Evolutionary conservation across 768 basidiomycete genomes (phyloP).

Genomic region (Kwoniella dendrophila): DNA sequence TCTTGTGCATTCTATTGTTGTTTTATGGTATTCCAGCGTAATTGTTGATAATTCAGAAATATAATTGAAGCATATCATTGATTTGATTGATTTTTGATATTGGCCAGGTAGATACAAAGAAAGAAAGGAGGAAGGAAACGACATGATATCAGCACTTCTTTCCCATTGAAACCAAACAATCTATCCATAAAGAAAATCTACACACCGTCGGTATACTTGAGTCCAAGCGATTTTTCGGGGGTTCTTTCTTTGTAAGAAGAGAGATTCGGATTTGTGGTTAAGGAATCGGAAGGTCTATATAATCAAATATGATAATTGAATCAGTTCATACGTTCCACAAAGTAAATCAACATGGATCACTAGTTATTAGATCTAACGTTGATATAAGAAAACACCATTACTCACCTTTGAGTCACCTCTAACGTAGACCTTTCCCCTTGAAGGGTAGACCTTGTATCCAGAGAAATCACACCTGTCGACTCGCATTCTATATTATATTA

Average conservation of each 20-base stretch:
- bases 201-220: slow-evolving; percentile 54
- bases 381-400: slow-evolving; percentile 19
- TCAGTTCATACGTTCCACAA: too few relatives aligned
- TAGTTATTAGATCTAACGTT: too few relatives aligned
- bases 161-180: background rate
- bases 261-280: slow-evolving; percentile 87
- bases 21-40: background rate
- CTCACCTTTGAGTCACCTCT: slow-evolving; percentile 92
- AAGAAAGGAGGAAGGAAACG: slow-evolving; percentile 56
- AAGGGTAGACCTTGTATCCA: slow-evolving; percentile 95
- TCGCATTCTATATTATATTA: slow-evolving; percentile 61
- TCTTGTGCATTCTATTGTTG: slow-evolving; percentile 97
- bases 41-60: background rate
- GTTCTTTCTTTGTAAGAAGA: slow-evolving; percentile 99
- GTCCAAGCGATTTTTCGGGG: slow-evolving; percentile 99
- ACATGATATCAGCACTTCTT: background rate
- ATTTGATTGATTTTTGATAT: too few relatives aligned
- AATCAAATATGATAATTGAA: background rate
- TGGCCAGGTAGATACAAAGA: background rate
- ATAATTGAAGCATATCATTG: background rate
- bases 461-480: slow-evolving; percentile 99
- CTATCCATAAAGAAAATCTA: background rate
- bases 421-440: slow-evolving; percentile 93
- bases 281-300: slow-evolving; percentile 91
- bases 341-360: too few relatives aligned